These are phyloP conservation scores for Lobosporangium transversale DNA, from an alignment of 192 early-diverging fungal species.

Conservation along the genomic window DNA sequence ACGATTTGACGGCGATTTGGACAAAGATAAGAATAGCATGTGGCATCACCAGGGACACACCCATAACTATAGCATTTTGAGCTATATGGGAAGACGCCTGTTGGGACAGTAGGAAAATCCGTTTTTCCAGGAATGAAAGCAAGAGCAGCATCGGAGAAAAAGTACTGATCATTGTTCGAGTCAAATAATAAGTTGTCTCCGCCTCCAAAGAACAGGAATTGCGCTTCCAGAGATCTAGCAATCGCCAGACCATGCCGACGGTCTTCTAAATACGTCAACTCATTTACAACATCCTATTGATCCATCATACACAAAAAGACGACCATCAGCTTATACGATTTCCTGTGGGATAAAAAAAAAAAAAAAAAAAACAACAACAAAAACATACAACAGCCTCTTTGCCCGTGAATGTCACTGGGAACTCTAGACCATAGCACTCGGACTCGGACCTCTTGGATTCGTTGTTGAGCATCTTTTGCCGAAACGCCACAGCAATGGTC, in stretches of 20 bases:
- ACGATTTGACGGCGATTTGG: conserved; percentile 22
- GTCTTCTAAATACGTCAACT: conserved; percentile 71
- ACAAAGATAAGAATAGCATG: conserved; percentile 36
- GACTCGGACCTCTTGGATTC: conserved; percentile 28
- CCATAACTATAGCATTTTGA: conserved; percentile 40
- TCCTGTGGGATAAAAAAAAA: no score
- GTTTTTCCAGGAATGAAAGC: conserved; percentile 30
- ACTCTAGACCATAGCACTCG: conserved; percentile 69
- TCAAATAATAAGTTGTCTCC: conserved; percentile 74
- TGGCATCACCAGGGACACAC: conserved; percentile 24
- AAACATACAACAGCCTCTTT: conserved; percentile 69
- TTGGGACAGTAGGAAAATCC: conserved; percentile 32
- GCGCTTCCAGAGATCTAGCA: conserved; percentile 79
- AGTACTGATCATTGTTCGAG: conserved; percentile 74
- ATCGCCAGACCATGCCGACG: conserved; percentile 76
- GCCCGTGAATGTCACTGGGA: conserved; percentile 76
- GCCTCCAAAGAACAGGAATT: conserved; percentile 82
- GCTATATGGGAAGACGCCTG: conserved; percentile 38
- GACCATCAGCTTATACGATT: no score
- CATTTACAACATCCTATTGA: conserved; percentile 65
- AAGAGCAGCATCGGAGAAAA: conserved; percentile 59
- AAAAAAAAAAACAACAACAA: not conserved
- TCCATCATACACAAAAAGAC: not conserved
- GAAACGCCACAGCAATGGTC: conserved; percentile 34
- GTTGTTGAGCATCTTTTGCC: conserved; percentile 35